Conservation (phyloP, 1,284 basidiomycete genomes). For the Coniferiporia weirii region DNA sequence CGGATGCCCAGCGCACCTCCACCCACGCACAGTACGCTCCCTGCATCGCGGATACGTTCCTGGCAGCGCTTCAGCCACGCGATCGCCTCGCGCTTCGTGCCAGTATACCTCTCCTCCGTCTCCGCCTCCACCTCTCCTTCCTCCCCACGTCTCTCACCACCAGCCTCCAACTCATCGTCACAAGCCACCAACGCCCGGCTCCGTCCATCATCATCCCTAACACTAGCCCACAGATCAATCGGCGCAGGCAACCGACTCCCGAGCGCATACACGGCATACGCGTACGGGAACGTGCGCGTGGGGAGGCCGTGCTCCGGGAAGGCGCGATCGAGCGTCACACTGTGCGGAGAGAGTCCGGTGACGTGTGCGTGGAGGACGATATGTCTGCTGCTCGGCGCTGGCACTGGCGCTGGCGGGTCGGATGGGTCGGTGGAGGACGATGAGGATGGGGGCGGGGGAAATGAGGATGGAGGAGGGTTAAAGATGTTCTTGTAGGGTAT, state of each 20-base stretch:
- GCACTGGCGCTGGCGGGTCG: background rate
- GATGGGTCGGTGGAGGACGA: background rate
- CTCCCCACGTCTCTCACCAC: too few species aligned
- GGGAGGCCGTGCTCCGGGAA: conserved; percentile 42
- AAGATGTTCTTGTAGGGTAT: conserved; percentile 58
- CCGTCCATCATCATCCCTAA: background rate
- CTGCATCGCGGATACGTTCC: conserved; percentile 36
- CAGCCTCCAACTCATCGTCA: background rate
- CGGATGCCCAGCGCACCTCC: conserved; percentile 61
- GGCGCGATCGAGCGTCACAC: conserved; percentile 40
- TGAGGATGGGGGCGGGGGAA: background rate
- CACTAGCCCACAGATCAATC: conserved; percentile 46
- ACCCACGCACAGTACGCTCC: conserved; percentile 50
- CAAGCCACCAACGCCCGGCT: background rate
- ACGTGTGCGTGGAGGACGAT: conserved; percentile 44
- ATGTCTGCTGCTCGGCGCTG: conserved; percentile 22
- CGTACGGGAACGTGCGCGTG: conserved; percentile 34
- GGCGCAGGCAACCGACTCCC: conserved; percentile 52
- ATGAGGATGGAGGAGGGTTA: conserved; percentile 8
- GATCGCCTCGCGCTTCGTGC: conserved; percentile 43
- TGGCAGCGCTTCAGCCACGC: conserved; percentile 46
- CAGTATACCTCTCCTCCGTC: conserved; percentile 29
- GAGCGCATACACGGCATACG: conserved; percentile 55
- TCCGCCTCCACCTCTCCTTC: background rate
- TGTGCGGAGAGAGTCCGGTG: conserved; percentile 37